phyloP scores from a whole-genome alignment of 306 rosid genomes.

The Purshia tridentata region DNA sequence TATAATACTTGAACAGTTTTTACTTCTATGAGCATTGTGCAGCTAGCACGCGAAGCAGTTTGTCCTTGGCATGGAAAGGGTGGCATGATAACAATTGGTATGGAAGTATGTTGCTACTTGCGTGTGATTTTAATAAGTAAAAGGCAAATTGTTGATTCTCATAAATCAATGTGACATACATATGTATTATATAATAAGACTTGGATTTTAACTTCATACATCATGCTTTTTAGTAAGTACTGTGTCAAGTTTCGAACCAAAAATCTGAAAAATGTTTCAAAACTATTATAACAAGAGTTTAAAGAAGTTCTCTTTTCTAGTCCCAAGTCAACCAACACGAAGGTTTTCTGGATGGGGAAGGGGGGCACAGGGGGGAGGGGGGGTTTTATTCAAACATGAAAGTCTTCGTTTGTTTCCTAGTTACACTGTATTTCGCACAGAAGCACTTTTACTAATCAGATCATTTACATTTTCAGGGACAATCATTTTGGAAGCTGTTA shows the following conservation, averaged over 20 bases:
- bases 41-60: too few species aligned
- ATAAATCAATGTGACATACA: neutral
- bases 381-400: too few species aligned
- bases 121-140: neutral
- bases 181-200: neutral
- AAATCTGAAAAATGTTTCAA: neutral
- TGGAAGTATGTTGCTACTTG: constrained; percentile 1
- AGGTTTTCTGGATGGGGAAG: too few species aligned
- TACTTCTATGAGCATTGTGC: constrained; percentile 14
- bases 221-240: neutral
- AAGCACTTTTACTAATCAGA: neutral
- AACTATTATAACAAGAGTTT: neutral
- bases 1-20: neutral
- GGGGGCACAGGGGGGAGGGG: too few species aligned
- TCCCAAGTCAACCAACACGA: too few species aligned
- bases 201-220: too few species aligned
- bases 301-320: neutral
- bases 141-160: neutral
- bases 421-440: too few species aligned
- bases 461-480: constrained; percentile 42
- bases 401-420: too few species aligned
- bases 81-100: constrained; percentile 61
- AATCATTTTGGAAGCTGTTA: constrained; percentile 69
- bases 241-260: neutral
- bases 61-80: constrained; percentile 49